Base-by-base conservation (phyloP, 495 filamentous ascomycete genomes). In the Trypethelium eluteriae region DNA sequence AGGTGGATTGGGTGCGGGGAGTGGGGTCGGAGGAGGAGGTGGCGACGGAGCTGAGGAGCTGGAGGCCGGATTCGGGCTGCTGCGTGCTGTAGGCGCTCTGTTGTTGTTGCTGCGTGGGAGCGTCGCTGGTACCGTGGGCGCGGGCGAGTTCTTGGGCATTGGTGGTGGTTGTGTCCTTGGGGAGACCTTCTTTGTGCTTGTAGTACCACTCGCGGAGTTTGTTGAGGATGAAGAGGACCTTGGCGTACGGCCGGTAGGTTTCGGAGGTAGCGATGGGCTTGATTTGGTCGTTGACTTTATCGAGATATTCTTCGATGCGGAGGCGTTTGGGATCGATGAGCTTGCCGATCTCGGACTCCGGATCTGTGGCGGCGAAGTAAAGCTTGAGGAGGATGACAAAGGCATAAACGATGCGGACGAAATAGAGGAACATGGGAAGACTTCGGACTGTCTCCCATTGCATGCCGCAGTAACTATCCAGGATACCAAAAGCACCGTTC, bases 341-440 rank as follows among this genome's bases (percentile, higher is more conserved):
- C 71, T 86, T 88, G 3, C 89, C 89, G 1, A 96, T 78, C 70
- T 89, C 87, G 34, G 85, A 85, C 56, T 85, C 81, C 0, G 89
- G 82, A 11, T 84, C 81, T 12, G 83, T 86, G 10, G 90, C 87
- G 2, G 90, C 86, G 62, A 91, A 89, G 75, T 91, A 91, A 67
- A 96, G 84, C 71, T 95, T 96, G 74, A 96, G 91, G 18, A 97
- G 76, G 18, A 92, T 84, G n/a, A 97, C 86, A 32, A 89, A 83
- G 4, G 91, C 89, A 68, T 94, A 96, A 38, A 89, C 84, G 47
- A 90, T 85, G 14, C 92, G 88, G 50, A 93, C 89, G 69, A 90
- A 86, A 61, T 84, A 85, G 68, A 90, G 84, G 2, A 94, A 87
- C 9, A 93, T 88, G 2, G 93, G 92, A 12, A 96, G 73, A 16